Conservation (phyloP, 2,329 filamentous ascomycete species). For the Clonostachys rosea region DNA sequence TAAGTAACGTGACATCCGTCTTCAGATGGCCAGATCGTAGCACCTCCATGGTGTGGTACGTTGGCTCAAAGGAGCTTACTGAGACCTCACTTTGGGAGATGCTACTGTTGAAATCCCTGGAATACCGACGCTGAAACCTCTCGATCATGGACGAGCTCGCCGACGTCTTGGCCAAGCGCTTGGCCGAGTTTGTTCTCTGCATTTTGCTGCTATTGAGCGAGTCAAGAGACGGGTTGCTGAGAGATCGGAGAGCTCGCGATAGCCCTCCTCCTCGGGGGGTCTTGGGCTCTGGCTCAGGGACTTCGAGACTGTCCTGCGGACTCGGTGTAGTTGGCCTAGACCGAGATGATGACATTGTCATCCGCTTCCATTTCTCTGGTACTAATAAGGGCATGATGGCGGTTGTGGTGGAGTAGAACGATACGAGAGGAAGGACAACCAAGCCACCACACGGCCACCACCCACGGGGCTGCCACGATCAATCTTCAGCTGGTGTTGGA, state of each 20-base stretch:
- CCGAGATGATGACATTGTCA: constrained; percentile 14
- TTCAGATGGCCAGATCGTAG: constrained; percentile 42
- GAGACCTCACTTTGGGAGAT: constrained; percentile 19
- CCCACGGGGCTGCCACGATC: no score
- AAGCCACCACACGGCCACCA: neutral
- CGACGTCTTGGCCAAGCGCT: constrained; percentile 29
- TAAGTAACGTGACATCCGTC: constrained; percentile 41
- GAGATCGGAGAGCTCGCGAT: constrained; percentile 28
- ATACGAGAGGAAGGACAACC: neutral
- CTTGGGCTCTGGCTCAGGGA: constrained; percentile 19
- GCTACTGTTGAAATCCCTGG: constrained; percentile 25
- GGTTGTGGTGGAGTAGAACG: neutral
- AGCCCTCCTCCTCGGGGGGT: constrained; percentile 21
- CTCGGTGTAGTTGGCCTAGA: no score
- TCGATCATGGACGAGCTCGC: constrained; percentile 35
- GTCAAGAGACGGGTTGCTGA: constrained; percentile 33
- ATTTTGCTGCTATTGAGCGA: constrained; percentile 21
- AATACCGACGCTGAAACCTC: constrained; percentile 32
- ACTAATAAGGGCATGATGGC: constrained; percentile 14
- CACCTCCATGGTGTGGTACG: constrained; percentile 30
- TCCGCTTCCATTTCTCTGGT: constrained; percentile 26
- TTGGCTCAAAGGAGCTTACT: constrained; percentile 17
- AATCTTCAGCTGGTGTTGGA: no score
- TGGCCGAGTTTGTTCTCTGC: constrained; percentile 21
- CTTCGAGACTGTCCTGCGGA: neutral